A percentile compares a stretch with the other conserved stretches of the same genome.
These are phyloP conservation scores for Papiliotrema terrestris DNA, from an alignment of 1,284 basidiomycete genomes.

Conservation along the genomic window DNA sequence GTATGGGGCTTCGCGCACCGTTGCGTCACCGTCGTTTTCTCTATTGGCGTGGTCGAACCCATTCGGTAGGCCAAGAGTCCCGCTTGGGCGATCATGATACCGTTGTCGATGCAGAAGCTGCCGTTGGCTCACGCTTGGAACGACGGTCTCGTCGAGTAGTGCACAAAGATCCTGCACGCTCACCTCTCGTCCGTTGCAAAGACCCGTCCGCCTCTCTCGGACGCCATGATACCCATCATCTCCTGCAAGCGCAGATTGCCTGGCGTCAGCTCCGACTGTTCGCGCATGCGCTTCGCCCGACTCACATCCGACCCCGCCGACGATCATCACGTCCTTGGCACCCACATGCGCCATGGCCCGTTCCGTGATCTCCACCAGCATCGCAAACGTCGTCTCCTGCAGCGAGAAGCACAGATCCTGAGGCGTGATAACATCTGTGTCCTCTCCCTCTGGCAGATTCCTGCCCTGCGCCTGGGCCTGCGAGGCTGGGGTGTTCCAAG, in stretches of 20 bases:
- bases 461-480: conserved; percentile 2
- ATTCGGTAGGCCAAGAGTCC: conserved; percentile 88
- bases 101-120: conserved; percentile 98
- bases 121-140: neutral
- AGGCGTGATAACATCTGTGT: conserved; percentile 76
- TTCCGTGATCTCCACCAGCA: conserved; percentile 99
- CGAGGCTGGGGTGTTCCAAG: conserved; percentile 20
- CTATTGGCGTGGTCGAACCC: conserved; percentile 76
- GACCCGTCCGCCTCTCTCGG: conserved; percentile 80
- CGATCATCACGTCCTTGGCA: conserved; percentile 92
- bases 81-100: conserved; percentile 99
- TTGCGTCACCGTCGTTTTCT: conserved; percentile 83
- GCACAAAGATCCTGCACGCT: conserved; percentile 18
- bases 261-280: conserved; percentile 36
- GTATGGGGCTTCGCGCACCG: conserved; percentile 53
- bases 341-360: conserved; percentile 98
- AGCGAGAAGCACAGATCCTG: conserved; percentile 95
- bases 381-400: conserved; percentile 96
- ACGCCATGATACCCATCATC: conserved; percentile 98
- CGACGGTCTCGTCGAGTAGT: too few relatives aligned
- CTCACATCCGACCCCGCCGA: conserved; percentile 97
- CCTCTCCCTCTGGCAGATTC: conserved; percentile 12
- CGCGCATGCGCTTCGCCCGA: conserved; percentile 21
- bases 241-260: conserved; percentile 89
- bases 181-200: conserved; percentile 96